A percentile compares a stretch with the other conserved stretches of the same genome.
Evolutionary conservation across 306 rosid genomes (phyloP).

Genomic region (Dicorynia guianensis): DNA sequence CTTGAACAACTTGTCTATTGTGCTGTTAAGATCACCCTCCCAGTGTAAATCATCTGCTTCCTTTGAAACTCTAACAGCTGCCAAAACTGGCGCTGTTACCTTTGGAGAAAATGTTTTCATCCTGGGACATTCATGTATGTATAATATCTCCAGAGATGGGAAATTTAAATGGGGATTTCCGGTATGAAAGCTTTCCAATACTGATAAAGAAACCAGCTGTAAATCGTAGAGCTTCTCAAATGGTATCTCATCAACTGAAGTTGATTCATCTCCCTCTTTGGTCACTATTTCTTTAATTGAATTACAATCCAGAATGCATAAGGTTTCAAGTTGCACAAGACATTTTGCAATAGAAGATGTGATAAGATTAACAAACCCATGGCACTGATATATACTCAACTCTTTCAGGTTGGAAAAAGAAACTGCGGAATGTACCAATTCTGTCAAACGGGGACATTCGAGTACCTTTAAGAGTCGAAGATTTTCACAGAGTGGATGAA

Average conservation of each 20-base stretch:
- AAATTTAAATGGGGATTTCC: background rate
- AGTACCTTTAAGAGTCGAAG: background rate
- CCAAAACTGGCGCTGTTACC: background rate
- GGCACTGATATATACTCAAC: background rate
- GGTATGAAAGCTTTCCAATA: background rate
- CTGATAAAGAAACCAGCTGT: background rate
- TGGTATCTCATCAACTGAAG: background rate
- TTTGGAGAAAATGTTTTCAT: background rate
- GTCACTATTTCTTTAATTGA: conserved; percentile 1
- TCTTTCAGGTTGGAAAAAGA: background rate
- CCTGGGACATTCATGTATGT: fast-evolving
- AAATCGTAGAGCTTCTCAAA: background rate
- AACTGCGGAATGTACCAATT: background rate
- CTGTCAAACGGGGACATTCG: conserved; percentile 7
- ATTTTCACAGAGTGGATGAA: background rate
- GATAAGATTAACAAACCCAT: background rate
- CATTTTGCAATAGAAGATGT: conserved; percentile 20
- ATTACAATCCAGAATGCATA: background rate
- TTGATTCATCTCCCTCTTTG: background rate
- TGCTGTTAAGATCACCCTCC: background rate
- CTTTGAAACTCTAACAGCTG: background rate
- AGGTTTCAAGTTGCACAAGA: background rate
- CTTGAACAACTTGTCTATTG: background rate
- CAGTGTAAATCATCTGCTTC: fast-evolving
- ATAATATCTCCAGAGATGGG: background rate